These are phyloP conservation scores for Bullera alba DNA, from an alignment of 768 basidiomycete genomes.

Conservation along the genomic window DNA sequence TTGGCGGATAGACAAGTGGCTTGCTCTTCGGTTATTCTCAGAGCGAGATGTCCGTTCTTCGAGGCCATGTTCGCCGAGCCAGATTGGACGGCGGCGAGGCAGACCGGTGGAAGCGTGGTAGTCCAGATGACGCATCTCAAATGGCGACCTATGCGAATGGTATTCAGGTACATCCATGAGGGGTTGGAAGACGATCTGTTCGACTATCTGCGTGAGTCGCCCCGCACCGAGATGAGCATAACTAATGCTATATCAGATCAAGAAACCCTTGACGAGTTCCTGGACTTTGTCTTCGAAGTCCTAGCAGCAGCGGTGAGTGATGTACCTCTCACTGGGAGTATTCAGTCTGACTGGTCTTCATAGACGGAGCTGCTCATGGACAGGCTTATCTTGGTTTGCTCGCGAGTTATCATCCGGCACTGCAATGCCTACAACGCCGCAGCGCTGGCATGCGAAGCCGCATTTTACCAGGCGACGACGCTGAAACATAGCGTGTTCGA, in stretches of 20 bases:
- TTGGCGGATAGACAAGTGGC: slow-evolving; percentile 61
- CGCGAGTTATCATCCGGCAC: slow-evolving; percentile 61
- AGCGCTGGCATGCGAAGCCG: slow-evolving; percentile 72
- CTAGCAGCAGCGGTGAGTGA: slow-evolving; percentile 70
- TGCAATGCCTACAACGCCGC: slow-evolving; percentile 69
- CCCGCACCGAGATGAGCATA: not conserved
- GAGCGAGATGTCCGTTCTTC: slow-evolving; percentile 78
- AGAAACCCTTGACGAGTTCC: slow-evolving; percentile 61
- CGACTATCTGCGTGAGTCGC: slow-evolving; percentile 57
- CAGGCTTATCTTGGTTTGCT: slow-evolving; percentile 74
- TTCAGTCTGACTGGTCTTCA: not conserved
- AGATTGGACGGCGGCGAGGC: slow-evolving; percentile 69
- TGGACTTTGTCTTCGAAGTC: slow-evolving; percentile 82
- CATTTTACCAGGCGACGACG: slow-evolving; percentile 63
- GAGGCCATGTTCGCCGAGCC: slow-evolving; percentile 70
- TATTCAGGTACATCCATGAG: slow-evolving; percentile 69
- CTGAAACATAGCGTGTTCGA: slow-evolving; percentile 66
- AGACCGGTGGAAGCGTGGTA: slow-evolving; percentile 55
- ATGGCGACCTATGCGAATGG: slow-evolving; percentile 68
- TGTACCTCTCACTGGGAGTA: not conserved
- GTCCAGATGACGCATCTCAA: slow-evolving; percentile 65
- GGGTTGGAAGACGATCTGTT: slow-evolving; percentile 66
- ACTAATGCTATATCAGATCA: slow-evolving; percentile 53
- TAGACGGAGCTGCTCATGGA: slow-evolving; percentile 87
- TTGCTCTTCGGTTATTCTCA: slow-evolving; percentile 68